Evolutionary conservation across 2,329 filamentous ascomycete species (phyloP).

Genomic region (Aspergillus sp.): DNA sequence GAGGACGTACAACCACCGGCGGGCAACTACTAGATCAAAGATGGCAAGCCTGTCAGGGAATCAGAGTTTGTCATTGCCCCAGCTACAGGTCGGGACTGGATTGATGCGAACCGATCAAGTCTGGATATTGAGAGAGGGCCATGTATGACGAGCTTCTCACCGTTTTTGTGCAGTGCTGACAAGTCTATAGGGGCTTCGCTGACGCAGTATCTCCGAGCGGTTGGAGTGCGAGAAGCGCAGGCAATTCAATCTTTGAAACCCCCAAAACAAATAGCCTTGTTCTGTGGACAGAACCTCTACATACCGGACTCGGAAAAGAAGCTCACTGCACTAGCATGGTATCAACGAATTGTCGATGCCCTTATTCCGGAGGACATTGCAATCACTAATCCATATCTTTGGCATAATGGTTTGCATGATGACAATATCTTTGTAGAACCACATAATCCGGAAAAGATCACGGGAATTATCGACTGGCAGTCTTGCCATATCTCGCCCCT

Average conservation of each 20-base stretch:
- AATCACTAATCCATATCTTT: constrained; percentile 23
- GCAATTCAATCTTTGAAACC: constrained; percentile 21
- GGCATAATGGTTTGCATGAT: constrained; percentile 30
- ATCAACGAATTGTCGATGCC: constrained; percentile 21
- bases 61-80: constrained; percentile 27
- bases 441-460: constrained; percentile 22
- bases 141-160: constrained; percentile 21
- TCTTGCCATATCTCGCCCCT: constrained; percentile 28
- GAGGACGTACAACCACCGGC: constrained; percentile 19
- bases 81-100: constrained; percentile 26
- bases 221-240: constrained; percentile 23
- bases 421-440: constrained; percentile 35
- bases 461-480: constrained; percentile 34
- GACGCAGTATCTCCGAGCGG: constrained; percentile 24
- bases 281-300: constrained; percentile 30
- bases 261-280: constrained; percentile 26
- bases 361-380: constrained; percentile 24
- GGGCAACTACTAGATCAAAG: constrained; percentile 21
- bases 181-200: constrained; percentile 22
- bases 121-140: constrained; percentile 26
- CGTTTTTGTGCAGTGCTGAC: constrained; percentile 15
- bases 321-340: constrained; percentile 21
- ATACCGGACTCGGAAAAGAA: constrained; percentile 23
- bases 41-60: constrained; percentile 19
- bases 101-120: constrained; percentile 22